A percentile compares a stretch with the other conserved stretches of the same genome.
These are phyloP conservation scores for Rhexocercosporidium sp. DNA, from an alignment of 2,329 filamentous ascomycete species.

Conservation along the genomic window DNA sequence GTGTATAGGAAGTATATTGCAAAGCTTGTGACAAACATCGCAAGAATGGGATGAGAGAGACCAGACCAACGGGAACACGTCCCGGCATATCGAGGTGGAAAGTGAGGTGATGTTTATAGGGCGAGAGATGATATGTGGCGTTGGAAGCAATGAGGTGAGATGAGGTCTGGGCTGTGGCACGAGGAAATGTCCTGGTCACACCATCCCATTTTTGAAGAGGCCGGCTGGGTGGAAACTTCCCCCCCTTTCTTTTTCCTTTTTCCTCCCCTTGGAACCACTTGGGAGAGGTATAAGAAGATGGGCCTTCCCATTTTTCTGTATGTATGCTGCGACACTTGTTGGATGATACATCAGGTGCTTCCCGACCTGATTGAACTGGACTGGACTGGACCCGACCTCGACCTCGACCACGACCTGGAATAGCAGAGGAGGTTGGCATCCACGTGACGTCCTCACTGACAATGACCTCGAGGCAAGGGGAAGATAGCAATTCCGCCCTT, in stretches of 20 bases:
- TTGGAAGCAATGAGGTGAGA: too few species aligned
- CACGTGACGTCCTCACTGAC: too few species aligned
- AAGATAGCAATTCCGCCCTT: not conserved
- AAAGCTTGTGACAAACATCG: not conserved
- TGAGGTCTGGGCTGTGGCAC: not conserved
- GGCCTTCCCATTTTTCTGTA: not conserved
- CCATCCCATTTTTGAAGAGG: conserved; percentile 10
- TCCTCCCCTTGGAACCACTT: not conserved
- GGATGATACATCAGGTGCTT: too few species aligned
- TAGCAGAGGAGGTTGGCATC: not conserved
- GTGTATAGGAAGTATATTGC: too few species aligned
- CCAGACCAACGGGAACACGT: not conserved
- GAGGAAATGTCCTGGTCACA: not conserved
- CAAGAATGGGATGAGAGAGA: not conserved
- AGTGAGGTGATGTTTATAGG: not conserved
- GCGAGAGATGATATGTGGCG: not conserved
- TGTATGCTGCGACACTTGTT: too few species aligned
- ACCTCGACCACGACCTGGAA: not conserved
- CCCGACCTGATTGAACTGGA: not conserved
- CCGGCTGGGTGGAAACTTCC: too few species aligned
- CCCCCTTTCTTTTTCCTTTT: not conserved
- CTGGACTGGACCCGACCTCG: not conserved
- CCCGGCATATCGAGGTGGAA: not conserved
- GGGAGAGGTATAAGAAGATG: not conserved
- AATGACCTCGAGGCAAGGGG: not conserved